These are phyloP conservation scores for Aquilaria agallochum DNA, from an alignment of 441 rosid genomes.

Conservation along the genomic window DNA sequence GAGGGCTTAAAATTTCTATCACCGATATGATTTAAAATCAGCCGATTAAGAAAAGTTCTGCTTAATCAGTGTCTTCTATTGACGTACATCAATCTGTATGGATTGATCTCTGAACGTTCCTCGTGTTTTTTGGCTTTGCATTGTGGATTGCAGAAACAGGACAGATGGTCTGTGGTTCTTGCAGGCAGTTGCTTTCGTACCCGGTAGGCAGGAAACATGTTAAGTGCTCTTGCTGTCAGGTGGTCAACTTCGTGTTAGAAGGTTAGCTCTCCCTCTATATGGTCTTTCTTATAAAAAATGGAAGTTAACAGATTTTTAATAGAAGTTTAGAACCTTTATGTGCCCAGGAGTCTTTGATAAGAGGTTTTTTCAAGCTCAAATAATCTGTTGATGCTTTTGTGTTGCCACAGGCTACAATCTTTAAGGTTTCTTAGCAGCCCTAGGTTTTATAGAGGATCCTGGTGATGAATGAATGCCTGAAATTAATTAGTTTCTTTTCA, in stretches of 20 bases:
- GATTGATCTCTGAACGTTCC: not conserved
- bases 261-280: conserved; percentile 34
- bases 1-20: conserved; percentile 6
- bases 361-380: no score
- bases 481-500: no score
- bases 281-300: not conserved
- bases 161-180: conserved; percentile 87
- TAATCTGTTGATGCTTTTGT: not conserved
- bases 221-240: conserved; percentile 64
- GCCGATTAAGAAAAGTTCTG: not conserved
- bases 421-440: not conserved
- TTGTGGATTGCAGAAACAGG: conserved; percentile 32
- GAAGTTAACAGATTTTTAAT: not conserved
- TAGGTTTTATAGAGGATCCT: no score
- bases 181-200: conserved; percentile 74
- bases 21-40: no score
- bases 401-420: not conserved
- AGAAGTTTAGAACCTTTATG: not conserved
- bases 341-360: no score
- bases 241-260: conserved; percentile 74
- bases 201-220: conserved; percentile 62
- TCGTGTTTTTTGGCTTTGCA: not conserved
- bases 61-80: conserved; percentile 2
- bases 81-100: conserved; percentile 1
- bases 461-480: no score